Evolutionary conservation across 2,329 filamentous ascomycete genomes (phyloP).

Genomic region (Didymella exigua): DNA sequence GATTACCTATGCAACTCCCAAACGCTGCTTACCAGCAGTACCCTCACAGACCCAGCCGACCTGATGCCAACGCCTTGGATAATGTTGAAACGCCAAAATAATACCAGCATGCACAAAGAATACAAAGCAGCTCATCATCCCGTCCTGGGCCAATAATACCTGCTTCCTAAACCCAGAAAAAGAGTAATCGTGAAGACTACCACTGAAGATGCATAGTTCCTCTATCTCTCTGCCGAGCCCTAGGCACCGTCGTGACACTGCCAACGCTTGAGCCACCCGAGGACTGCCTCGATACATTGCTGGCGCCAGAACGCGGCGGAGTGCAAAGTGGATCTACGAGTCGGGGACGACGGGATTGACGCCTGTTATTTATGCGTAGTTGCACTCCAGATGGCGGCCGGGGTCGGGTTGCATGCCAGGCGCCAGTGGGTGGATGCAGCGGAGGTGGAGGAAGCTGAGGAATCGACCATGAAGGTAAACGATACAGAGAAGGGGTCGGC

Average conservation of each 20-base stretch:
- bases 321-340: background rate
- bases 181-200: background rate
- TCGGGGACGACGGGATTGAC: background rate
- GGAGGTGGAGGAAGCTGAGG: background rate
- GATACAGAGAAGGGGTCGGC: background rate
- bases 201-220: background rate
- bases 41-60: constrained; percentile 1
- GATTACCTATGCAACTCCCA: constrained; percentile 2
- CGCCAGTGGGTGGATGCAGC: background rate
- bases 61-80: background rate
- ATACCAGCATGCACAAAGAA: constrained; percentile 1
- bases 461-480: background rate
- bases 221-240: background rate
- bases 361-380: background rate
- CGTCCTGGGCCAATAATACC: no score
- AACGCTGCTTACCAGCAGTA: background rate
- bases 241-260: background rate
- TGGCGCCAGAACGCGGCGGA: background rate
- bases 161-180: background rate
- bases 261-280: background rate
- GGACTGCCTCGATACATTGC: background rate
- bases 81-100: constrained; percentile 9
- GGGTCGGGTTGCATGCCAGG: background rate
- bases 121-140: background rate
- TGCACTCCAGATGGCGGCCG: background rate